Base-by-base conservation (phyloP, 2,329 filamentous ascomycete genomes). In the Ophiostoma novo-ulmi region DNA sequence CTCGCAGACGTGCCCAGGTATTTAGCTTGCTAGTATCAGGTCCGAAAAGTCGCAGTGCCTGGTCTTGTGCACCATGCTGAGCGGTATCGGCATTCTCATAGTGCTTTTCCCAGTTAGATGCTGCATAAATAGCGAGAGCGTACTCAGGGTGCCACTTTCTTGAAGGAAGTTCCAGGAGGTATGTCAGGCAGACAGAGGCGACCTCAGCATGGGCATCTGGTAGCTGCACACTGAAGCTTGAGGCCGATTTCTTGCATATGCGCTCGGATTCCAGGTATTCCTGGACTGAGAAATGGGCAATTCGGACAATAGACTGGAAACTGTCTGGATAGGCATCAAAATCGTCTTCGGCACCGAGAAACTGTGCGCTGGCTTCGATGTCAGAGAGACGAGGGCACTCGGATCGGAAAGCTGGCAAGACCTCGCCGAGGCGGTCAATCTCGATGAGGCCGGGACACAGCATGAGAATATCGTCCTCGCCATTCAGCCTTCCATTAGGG, bases 131-230 rank as follows among this genome's bases (percentile, higher is more conserved):
- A 1, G 26, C 26, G 22, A 61, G 26, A 14, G 26, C 26, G 58
- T 61, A 31, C 11, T 36, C 58, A 20, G 3, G 8, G 8, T 58
- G 7, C 52, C 52, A 61, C 58, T 17, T 13, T 5, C 26, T 48
- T 14, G 72, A 22, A 13, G 26, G 35, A 14, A 58, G 67, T 31
- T 70, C 71, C 35, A 72, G 22, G 63, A 74, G 44, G 38, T 73
- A 74, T 35, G 69, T 69, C 35, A 72, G 20, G 55, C 73, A 74
- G 41, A 72, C 71, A 38, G 55, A 66, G n/a, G 73, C 70, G 8
- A 73, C 61, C 36, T 73, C 65, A 1, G 70, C 68, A 22, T 74
- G 67, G 55, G 73, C 72, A 17, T 72, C 58, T 10, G 3, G 31
- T 26, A 22, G 67, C 20, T 55, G 39, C 39, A 74, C 69, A 31